These are phyloP conservation scores for Botrytis medusae DNA, from an alignment of 2,329 filamentous ascomycete genomes.

Conservation along the genomic window DNA sequence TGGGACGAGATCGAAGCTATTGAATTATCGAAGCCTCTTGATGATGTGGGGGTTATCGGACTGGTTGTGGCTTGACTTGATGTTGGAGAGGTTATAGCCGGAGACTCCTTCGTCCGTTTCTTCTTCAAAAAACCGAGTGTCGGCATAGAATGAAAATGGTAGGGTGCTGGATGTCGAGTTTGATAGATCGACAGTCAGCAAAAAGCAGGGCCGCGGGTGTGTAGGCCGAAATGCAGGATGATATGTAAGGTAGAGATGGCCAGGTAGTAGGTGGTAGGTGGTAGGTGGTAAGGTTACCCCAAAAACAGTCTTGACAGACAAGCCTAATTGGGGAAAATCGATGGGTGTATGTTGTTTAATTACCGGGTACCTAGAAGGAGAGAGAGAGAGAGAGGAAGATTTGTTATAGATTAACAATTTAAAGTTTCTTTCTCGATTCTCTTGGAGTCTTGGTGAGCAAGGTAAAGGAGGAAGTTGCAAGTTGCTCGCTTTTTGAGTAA, in stretches of 20 bases:
- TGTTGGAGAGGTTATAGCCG: constrained; percentile 63
- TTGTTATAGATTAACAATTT: neutral
- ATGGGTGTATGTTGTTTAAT: neutral
- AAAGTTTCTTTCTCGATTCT: neutral
- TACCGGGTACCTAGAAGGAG: neutral
- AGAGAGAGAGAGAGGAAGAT: neutral
- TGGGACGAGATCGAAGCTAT: constrained; percentile 45
- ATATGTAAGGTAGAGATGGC: constrained; percentile 21
- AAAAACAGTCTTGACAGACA: neutral
- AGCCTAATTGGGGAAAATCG: neutral
- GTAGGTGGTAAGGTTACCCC: constrained; percentile 5
- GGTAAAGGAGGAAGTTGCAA: neutral
- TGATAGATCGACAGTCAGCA: constrained; percentile 33
- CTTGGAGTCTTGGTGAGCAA: neutral
- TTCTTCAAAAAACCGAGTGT: constrained; percentile 96
- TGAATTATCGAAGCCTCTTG: constrained; percentile 48
- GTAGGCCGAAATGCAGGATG: constrained; percentile 35
- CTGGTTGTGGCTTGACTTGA: constrained; percentile 61
- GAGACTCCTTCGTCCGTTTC: constrained; percentile 93
- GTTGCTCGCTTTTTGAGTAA: neutral
- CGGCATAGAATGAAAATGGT: constrained; percentile 65
- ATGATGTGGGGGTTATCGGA: constrained; percentile 59
- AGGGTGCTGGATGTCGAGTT: constrained; percentile 33
- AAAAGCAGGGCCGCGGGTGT: constrained; percentile 21
- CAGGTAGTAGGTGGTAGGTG: neutral